Conservation (phyloP, 352 stramenopile genomes). For the Globisporangium abappressorium region DNA sequence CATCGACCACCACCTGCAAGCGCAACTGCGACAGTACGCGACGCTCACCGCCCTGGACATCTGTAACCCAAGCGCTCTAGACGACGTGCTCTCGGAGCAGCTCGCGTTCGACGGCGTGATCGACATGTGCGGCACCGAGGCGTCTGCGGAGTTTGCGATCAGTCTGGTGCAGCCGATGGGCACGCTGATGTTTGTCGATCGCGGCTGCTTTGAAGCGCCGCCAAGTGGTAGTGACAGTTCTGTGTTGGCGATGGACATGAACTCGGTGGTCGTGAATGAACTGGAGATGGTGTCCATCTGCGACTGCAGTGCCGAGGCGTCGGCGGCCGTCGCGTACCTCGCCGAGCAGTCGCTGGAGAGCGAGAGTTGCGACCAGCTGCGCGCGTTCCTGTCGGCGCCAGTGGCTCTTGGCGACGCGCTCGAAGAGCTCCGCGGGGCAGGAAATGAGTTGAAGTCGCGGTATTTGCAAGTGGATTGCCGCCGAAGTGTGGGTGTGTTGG, state of each 20-base stretch:
- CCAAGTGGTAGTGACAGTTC: conserved; percentile 12
- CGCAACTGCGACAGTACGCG: conserved; percentile 17
- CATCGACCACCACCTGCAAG: neutral
- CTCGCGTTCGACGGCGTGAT: conserved; percentile 40
- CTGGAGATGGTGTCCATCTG: conserved; percentile 40
- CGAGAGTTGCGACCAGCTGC: conserved; percentile 6
- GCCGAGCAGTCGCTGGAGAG: conserved; percentile 17
- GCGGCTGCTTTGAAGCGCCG: conserved; percentile 26
- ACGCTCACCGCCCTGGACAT: conserved; percentile 33
- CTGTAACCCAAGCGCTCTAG: conserved; percentile 26
- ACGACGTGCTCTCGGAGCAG: conserved; percentile 16
- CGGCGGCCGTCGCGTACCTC: conserved; percentile 47
- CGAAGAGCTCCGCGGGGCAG: neutral
- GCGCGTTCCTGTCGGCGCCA: conserved; percentile 5
- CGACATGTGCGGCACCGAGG: conserved; percentile 47
- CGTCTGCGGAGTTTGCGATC: conserved; percentile 40
- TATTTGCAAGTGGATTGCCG: conserved; percentile 1
- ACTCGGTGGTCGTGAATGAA: conserved; percentile 66
- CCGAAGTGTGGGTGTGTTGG: no score
- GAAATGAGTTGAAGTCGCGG: neutral
- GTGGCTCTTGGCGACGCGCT: conserved; percentile 9
- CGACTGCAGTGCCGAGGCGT: conserved; percentile 29
- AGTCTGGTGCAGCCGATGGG: conserved; percentile 46
- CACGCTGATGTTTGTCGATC: conserved; percentile 37
- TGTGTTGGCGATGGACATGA: conserved; percentile 59